Conservation (phyloP, 2,329 filamentous ascomycete genomes). For the Botrytis galanthina region DNA sequence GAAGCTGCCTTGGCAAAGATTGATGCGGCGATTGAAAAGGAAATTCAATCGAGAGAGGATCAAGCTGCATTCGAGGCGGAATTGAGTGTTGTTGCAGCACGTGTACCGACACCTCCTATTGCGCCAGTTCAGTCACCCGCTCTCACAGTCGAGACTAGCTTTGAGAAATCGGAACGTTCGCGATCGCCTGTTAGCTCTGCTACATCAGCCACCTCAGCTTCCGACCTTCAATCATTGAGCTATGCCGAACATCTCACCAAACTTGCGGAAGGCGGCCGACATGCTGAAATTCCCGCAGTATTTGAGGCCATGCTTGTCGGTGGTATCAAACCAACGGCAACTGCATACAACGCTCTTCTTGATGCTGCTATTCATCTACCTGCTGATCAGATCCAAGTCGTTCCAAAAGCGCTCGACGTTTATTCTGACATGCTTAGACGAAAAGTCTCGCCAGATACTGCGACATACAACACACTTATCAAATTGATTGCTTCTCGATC, state of each 20-base stretch:
- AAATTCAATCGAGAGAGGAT: slow-evolving; percentile 56
- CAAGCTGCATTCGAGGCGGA: slow-evolving; percentile 41
- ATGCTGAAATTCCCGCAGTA: slow-evolving; percentile 82
- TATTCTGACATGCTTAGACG: slow-evolving; percentile 95
- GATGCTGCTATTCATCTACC: slow-evolving; percentile 82
- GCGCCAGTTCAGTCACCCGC: slow-evolving; percentile 32
- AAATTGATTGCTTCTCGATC: slow-evolving; percentile 77
- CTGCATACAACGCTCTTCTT: slow-evolving; percentile 90
- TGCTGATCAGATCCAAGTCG: slow-evolving; percentile 74
- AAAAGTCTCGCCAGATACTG: slow-evolving; percentile 74
- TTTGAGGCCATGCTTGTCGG: slow-evolving; percentile 88
- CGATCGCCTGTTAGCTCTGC: slow-evolving; percentile 51
- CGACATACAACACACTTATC: slow-evolving; percentile 86
- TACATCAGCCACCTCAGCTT: slow-evolving; percentile 49
- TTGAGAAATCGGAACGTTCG: slow-evolving; percentile 42
- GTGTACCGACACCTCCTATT: slow-evolving; percentile 34
- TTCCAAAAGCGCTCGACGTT: slow-evolving; percentile 88
- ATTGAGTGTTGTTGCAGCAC: slow-evolving; percentile 37
- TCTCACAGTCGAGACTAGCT: slow-evolving; percentile 39
- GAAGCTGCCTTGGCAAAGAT: slow-evolving; percentile 72
- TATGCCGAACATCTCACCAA: slow-evolving; percentile 78
- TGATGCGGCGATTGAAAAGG: slow-evolving; percentile 78
- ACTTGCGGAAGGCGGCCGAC: slow-evolving; percentile 69
- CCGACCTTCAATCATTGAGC: slow-evolving; percentile 62
- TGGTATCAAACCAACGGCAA: slow-evolving; percentile 74